These are phyloP conservation scores for Porpolomopsis calyptriformis DNA, from an alignment of 768 basidiomycete genomes.

Conservation along the genomic window DNA sequence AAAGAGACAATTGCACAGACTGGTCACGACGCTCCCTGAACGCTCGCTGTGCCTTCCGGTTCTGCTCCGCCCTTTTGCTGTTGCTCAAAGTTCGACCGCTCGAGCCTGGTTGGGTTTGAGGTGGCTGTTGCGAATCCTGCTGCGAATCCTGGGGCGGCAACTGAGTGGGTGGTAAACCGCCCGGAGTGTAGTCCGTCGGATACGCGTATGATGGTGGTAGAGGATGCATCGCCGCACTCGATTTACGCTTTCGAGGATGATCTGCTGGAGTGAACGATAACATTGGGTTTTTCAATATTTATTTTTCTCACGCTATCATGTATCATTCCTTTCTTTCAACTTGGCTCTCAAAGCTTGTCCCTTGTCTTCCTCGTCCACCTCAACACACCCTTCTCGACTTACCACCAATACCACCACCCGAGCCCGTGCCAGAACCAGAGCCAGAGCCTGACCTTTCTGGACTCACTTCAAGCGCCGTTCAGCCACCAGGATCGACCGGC, in stretches of 20 bases:
- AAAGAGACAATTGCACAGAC: constrained; percentile 34
- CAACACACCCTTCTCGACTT: no score
- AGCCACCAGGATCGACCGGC: constrained; percentile 80
- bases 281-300: no score
- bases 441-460: no score
- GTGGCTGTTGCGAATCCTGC: constrained; percentile 16
- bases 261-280: no score
- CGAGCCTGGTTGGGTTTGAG: constrained; percentile 16
- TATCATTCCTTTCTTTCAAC: no score
- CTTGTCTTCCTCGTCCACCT: no score
- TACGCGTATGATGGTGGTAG: constrained; percentile 46
- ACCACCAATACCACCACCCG: not conserved
- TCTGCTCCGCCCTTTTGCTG: constrained; percentile 88
- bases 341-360: no score
- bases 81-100: constrained; percentile 54
- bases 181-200: constrained; percentile 45
- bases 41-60: constrained; percentile 86
- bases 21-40: constrained; percentile 86
- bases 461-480: constrained; percentile 80
- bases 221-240: no score
- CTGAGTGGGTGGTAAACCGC: constrained; percentile 32
- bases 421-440: not conserved
- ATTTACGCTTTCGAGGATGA: no score
- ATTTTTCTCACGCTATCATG: no score
- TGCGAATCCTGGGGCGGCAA: constrained; percentile 13